Base-by-base conservation (phyloP, 2,329 filamentous ascomycete species). In the Sclerotinia trifoliorum region DNA sequence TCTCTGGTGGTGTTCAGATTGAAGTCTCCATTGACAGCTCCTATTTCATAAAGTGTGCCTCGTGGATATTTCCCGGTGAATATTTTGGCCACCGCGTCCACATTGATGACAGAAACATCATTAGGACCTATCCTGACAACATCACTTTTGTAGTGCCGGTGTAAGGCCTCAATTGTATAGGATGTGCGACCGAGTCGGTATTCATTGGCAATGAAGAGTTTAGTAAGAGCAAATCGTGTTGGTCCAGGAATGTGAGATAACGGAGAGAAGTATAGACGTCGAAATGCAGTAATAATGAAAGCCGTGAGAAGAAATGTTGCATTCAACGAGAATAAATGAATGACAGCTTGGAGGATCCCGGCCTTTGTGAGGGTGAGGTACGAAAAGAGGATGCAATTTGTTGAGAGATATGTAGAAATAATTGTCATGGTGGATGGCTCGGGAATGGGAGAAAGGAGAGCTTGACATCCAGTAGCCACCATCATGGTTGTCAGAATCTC, bases 41-140 rank as follows among this genome's bases (percentile, higher is more conserved):
- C 69, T 5, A 72, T 49, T 17, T 71, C 69, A 58, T 72, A 71
- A 46, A 68, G 70, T 21, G 65, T 65, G 2, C 66, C 69, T 60
- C 71, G 52, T 5, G 66, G 66, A 55, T 72, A 73, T 44, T 72
- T 71, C 4, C 70, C 70, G 21, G 24, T 55, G 49, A 67, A 73
- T 29, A 73, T 42, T 35, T 67, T 69, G 15, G 68, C 51, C 4
- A 72, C 48, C 4, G 70, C 69, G 35, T 72, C 70, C 5, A 61
- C 68, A 63, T 79, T 76, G 13, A 70, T 67, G 54, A 78, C 74
- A 56, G 74, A 75, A 1, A 77, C 75, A 21, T 73, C 68, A 52
- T 69, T 70, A 0, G 71, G 71, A 17, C 67, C 72, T 42, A 70
- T 69, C 24, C 72, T 68, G 2, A 72, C 51, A 19, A 73, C 64